Percentiles rank a stretch among this genome's conserved stretches.
phyloP scores from a whole-genome alignment of 306 rosid genomes.

The Dalbergia cultrata region DNA sequence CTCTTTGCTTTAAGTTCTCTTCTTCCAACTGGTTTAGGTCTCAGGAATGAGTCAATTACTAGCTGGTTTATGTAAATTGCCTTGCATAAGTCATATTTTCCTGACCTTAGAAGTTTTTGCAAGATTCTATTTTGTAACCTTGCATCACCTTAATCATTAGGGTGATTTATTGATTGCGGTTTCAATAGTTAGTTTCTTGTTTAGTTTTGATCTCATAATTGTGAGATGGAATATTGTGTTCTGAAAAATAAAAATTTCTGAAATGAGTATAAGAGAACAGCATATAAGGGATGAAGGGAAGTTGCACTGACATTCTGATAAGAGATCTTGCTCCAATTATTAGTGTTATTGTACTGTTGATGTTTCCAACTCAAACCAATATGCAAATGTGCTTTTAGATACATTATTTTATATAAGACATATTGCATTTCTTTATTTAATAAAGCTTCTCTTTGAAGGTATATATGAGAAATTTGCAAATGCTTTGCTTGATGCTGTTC shows the following conservation, averaged over 20 bases:
- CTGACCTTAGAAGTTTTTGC: constrained; percentile 7
- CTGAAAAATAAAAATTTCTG: neutral
- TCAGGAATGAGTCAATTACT: constrained; percentile 11
- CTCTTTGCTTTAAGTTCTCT: constrained; percentile 31
- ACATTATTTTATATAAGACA: constrained; percentile 1
- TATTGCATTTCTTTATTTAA: constrained; percentile 6
- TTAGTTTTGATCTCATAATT: constrained; percentile 17
- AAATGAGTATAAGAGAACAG: constrained; percentile 25
- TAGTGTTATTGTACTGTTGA: constrained; percentile 31
- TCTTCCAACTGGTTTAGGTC: neutral
- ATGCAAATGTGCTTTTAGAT: constrained; percentile 38
- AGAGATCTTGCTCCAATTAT: constrained; percentile 20
- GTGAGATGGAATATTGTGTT: neutral
- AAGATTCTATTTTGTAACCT: constrained; percentile 35
- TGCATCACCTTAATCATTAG: neutral
- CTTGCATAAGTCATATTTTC: constrained; percentile 17
- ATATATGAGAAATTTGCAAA: constrained; percentile 84
- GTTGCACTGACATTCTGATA: constrained; percentile 22
- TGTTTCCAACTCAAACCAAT: constrained; percentile 8
- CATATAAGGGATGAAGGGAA: neutral
- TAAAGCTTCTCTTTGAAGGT: constrained; percentile 59
- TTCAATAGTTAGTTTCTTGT: constrained; percentile 30
- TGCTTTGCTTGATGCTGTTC: constrained; percentile 78
- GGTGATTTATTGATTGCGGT: neutral
- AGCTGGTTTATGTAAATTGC: constrained; percentile 25